phyloP scores from a whole-genome alignment of 2,329 filamentous ascomycete species.

The Colletotrichum neosansevieriae region DNA sequence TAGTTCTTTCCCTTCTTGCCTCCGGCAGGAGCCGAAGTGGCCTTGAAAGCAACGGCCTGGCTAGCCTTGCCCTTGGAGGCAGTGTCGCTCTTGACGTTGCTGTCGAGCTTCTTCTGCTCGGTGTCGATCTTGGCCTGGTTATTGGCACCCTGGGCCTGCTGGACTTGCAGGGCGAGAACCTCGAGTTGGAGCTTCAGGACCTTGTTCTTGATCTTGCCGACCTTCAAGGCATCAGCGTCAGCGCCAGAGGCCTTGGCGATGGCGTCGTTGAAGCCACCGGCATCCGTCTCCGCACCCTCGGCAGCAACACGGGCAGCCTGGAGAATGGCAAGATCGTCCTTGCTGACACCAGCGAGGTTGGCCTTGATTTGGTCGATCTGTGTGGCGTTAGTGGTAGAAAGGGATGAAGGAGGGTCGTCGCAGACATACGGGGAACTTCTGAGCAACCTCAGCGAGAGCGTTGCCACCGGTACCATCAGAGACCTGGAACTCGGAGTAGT shows the following conservation, averaged over 20 bases:
- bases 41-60: constrained; percentile 52
- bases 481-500: constrained; percentile 54
- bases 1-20: constrained; percentile 17
- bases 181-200: constrained; percentile 68
- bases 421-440: constrained; percentile 63
- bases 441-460: constrained; percentile 64
- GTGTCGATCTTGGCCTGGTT: constrained; percentile 57
- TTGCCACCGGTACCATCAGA: constrained; percentile 64
- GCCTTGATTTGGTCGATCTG: constrained; percentile 40
- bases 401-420: no score
- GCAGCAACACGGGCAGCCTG: constrained; percentile 61
- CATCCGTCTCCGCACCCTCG: constrained; percentile 64
- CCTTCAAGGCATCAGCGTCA: constrained; percentile 59
- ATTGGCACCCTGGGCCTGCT: constrained; percentile 61
- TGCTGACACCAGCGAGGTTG: constrained; percentile 60
- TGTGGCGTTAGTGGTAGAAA: not conserved
- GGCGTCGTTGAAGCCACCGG: constrained; percentile 63
- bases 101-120: constrained; percentile 65
- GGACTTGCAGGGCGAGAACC: constrained; percentile 62
- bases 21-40: constrained; percentile 31
- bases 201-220: constrained; percentile 72
- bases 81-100: constrained; percentile 59
- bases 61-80: constrained; percentile 50
- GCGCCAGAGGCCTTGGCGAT: constrained; percentile 59
- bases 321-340: constrained; percentile 63